Conservation (phyloP, 2,329 filamentous ascomycete genomes). For the Alternaria tenuissima region DNA sequence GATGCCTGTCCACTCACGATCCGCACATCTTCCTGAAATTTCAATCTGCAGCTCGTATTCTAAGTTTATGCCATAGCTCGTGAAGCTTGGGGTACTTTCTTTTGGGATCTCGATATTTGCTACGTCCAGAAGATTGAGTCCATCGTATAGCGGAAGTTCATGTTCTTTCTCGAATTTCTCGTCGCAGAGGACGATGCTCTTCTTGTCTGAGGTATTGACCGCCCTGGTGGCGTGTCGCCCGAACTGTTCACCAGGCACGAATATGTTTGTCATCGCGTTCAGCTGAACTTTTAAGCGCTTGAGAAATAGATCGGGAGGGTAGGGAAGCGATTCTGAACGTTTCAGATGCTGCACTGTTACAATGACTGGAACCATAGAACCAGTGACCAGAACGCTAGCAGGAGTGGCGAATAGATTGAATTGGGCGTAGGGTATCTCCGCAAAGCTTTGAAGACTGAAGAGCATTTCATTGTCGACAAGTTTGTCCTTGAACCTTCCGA, state of each 20-base stretch:
- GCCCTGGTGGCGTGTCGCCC: constrained; percentile 13
- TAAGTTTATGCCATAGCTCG: constrained; percentile 35
- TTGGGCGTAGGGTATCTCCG: constrained; percentile 31
- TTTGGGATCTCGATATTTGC: constrained; percentile 16
- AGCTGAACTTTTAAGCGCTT: constrained; percentile 36
- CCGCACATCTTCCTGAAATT: constrained; percentile 38
- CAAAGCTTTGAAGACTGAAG: constrained; percentile 28
- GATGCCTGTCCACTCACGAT: constrained; percentile 30
- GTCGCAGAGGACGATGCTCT: constrained; percentile 26
- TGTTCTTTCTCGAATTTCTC: constrained; percentile 24
- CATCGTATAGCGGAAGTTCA: constrained; percentile 27
- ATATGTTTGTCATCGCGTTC: constrained; percentile 18
- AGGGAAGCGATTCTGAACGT: constrained; percentile 32
- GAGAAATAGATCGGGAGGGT: constrained; percentile 34
- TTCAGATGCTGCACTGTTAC: constrained; percentile 35
- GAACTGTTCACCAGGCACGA: constrained; percentile 22
- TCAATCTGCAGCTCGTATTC: constrained; percentile 36
- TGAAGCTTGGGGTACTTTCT: constrained; percentile 32
- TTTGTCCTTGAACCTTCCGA: constrained; percentile 30
- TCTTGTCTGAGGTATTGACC: constrained; percentile 11
- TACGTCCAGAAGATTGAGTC: constrained; percentile 21
- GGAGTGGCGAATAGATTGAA: constrained; percentile 36
- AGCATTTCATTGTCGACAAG: constrained; percentile 33
- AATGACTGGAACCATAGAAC: constrained; percentile 22
- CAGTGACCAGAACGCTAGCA: constrained; percentile 30